Percentiles rank a stretch among this genome's conserved stretches.
Conservation (phyloP, 805 yeast genomes). For the Yarrowia keelungensis region DNA sequence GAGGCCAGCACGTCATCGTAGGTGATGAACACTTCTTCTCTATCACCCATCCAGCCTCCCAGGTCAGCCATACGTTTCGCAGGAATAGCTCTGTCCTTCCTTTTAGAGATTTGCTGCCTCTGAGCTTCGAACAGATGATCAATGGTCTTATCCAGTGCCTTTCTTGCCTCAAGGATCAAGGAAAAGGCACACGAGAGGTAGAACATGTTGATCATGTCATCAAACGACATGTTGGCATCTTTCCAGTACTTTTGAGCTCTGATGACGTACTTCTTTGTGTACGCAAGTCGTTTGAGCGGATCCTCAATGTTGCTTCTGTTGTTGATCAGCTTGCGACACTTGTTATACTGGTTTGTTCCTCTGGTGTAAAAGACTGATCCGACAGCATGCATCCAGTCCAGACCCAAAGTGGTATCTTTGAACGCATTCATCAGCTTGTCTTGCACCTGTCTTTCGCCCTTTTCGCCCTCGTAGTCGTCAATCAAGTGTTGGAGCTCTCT, state of each 20-base stretch:
- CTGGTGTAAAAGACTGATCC: slow-evolving; percentile 1
- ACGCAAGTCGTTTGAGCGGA: neutral
- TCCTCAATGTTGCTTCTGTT: slow-evolving; percentile 5
- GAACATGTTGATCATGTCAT: slow-evolving; percentile 14
- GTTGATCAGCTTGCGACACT: slow-evolving; percentile 15
- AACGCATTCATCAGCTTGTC: neutral
- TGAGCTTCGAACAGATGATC: slow-evolving; percentile 4
- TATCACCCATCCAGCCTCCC: slow-evolving; percentile 3
- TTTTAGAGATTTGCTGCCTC: neutral
- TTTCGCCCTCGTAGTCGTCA: slow-evolving; percentile 18
- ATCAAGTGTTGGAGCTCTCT: slow-evolving; percentile 1
- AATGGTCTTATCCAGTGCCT: slow-evolving; percentile 6
- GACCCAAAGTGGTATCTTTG: slow-evolving; percentile 1
- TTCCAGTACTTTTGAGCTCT: slow-evolving; percentile 10
- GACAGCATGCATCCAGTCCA: slow-evolving; percentile 27
- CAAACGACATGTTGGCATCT: neutral
- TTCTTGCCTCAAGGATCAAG: neutral
- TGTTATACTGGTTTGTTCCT: slow-evolving; percentile 23
- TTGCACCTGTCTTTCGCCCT: neutral
- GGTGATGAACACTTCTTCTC: slow-evolving; percentile 9
- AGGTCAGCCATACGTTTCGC: slow-evolving; percentile 1
- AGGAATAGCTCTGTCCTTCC: slow-evolving; percentile 1
- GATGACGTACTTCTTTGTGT: neutral
- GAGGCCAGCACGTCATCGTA: slow-evolving; percentile 9
- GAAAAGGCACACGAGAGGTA: slow-evolving; percentile 12